A percentile compares a stretch with the other conserved stretches of the same genome.
These are phyloP conservation scores for Leptographium wingfieldii DNA, from an alignment of 2,329 filamentous ascomycete species.

Conservation along the genomic window DNA sequence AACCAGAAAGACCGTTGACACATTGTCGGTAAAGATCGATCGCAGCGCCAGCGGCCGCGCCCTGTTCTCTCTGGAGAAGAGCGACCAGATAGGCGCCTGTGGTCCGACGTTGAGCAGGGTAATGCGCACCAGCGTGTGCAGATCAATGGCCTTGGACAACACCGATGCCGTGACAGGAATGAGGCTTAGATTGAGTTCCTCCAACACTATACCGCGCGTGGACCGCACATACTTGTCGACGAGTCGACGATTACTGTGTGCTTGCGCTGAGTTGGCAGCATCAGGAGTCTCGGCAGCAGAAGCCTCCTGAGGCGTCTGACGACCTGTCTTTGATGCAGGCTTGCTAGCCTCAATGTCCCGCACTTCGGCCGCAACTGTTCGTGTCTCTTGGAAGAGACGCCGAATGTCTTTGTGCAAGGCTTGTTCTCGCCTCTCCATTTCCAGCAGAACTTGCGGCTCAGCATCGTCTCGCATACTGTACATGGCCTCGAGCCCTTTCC, in stretches of 20 bases:
- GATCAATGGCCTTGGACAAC: slow-evolving; percentile 41
- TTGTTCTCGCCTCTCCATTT: slow-evolving; percentile 19
- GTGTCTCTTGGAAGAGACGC: slow-evolving; percentile 22
- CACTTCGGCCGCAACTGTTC: slow-evolving; percentile 24
- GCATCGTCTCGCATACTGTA: slow-evolving; percentile 18
- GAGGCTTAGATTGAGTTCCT: slow-evolving; percentile 41
- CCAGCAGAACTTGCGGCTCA: slow-evolving; percentile 9
- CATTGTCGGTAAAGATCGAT: slow-evolving; percentile 52
- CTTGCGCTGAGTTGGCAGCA: not conserved
- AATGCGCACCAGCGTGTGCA: slow-evolving; percentile 41
- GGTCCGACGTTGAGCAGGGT: slow-evolving; percentile 52
- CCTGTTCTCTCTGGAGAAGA: slow-evolving; percentile 42
- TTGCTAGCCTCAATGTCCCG: slow-evolving; percentile 13
- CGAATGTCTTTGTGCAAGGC: slow-evolving; percentile 20
- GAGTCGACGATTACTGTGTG: not conserved
- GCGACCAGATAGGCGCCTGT: slow-evolving; percentile 46
- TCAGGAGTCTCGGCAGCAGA: not conserved
- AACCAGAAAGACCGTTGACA: slow-evolving; percentile 40
- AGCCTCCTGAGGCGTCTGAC: not conserved
- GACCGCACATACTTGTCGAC: slow-evolving; percentile 36
- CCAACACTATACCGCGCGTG: slow-evolving; percentile 45
- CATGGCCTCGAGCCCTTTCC: slow-evolving; percentile 2
- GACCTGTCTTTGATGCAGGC: not conserved
- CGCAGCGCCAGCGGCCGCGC: slow-evolving; percentile 36
- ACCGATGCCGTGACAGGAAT: slow-evolving; percentile 48